phyloP scores from a whole-genome alignment of 1,139 yeast genomes.

The Candida tetrigidarum region DNA sequence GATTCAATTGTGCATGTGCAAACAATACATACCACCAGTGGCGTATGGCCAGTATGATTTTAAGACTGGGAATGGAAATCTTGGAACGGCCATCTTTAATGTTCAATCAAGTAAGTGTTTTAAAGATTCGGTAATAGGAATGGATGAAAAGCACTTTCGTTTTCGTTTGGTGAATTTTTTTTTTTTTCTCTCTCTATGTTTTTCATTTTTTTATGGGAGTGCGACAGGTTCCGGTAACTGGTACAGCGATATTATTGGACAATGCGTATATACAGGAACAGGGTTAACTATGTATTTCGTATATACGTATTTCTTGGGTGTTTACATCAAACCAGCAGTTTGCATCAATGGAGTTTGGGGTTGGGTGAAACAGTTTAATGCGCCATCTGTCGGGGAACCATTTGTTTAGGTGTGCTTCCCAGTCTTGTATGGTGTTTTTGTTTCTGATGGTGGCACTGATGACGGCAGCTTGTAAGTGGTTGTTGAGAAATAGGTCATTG shows the following conservation, averaged over 20 bases:
- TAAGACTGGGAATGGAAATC: slow-evolving; percentile 51
- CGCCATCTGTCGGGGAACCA: slow-evolving; percentile 30
- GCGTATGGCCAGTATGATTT: slow-evolving; percentile 55
- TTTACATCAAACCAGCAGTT: slow-evolving; percentile 34
- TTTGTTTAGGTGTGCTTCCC: slow-evolving; percentile 48
- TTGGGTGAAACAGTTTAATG: slow-evolving; percentile 20
- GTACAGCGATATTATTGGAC: slow-evolving; percentile 16
- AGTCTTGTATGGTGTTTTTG: slow-evolving; percentile 53
- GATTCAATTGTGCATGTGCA: no score
- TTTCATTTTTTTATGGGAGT: slow-evolving; percentile 6
- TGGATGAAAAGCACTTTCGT: no score
- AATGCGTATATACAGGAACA: slow-evolving; percentile 16
- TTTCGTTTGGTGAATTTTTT: slow-evolving; percentile 1
- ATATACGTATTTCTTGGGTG: slow-evolving; percentile 49
- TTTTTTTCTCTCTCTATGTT: slow-evolving; percentile 2
- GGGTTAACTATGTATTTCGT: slow-evolving; percentile 17
- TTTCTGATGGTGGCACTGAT: slow-evolving; percentile 80
- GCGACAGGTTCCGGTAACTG: slow-evolving; percentile 9
- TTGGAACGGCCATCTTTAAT: slow-evolving; percentile 23
- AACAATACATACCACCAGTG: slow-evolving; percentile 54
- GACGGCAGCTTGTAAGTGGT: slow-evolving; percentile 37
- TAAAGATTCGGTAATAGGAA: no score
- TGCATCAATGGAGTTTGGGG: slow-evolving; percentile 24
- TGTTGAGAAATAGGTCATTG: slow-evolving; percentile 35
- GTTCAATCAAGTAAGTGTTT: not conserved